These are phyloP conservation scores for Irpex sp. DNA, from an alignment of 1,284 basidiomycete species.

Conservation along the genomic window DNA sequence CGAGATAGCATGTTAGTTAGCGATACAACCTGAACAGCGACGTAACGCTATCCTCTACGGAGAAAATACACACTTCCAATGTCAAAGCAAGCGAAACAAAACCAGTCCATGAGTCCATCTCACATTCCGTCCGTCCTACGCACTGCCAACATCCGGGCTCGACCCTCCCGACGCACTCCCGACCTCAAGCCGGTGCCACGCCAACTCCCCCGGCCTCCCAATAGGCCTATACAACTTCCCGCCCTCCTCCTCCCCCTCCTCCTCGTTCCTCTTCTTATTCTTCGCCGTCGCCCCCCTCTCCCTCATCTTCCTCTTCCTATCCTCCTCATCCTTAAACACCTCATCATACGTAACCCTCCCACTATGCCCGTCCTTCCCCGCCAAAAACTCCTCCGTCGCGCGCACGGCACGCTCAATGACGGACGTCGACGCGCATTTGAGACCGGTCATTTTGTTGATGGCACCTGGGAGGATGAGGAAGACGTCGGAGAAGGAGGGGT, in stretches of 20 bases:
- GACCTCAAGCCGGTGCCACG: conserved; percentile 10
- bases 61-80: not conserved
- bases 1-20: not conserved
- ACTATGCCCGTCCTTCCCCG: conserved; percentile 6
- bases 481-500: conserved; percentile 59
- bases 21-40: not conserved
- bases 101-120: not conserved
- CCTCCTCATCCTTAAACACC: conserved; percentile 9
- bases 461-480: conserved; percentile 62
- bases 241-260: conserved; percentile 10
- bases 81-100: not conserved
- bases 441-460: conserved; percentile 25
- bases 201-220: conserved; percentile 9
- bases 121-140: not conserved
- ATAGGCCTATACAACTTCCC: conserved; percentile 11
- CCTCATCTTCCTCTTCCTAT: conserved; percentile 8
- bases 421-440: conserved; percentile 9
- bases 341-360: conserved; percentile 11
- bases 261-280: conserved; percentile 5
- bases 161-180: not conserved
- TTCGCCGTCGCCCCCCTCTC: conserved; percentile 3
- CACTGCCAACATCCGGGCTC: not conserved
- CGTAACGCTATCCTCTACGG: not conserved
- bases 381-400: conserved; percentile 9
- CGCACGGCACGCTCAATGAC: conserved; percentile 9